Evolutionary conservation across 495 filamentous ascomycete species (phyloP), one percentile per base, ranked within the genome.

Genomic region (Podospora tetraspora): DNA sequence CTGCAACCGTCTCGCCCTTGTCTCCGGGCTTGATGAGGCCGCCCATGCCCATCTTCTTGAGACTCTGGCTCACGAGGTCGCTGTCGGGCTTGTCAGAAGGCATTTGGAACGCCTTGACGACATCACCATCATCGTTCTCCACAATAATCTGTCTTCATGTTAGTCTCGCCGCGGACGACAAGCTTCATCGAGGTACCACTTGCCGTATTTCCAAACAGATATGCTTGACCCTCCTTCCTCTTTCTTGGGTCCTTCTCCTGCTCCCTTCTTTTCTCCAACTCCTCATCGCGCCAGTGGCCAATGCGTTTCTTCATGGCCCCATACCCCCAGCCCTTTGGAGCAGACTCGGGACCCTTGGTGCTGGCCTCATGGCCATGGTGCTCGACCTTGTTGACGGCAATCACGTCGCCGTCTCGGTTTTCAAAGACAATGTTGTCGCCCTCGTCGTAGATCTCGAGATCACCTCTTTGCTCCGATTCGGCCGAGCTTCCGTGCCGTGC

Each of bases 51-150:
- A 83, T 78, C 62, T 81, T 80, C 64, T 82, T 83, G 61, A 82
- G 73, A 43, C 82, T 73, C 22, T 81, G 75, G 61, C 78, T 79
- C n/a, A 81, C 79, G 57, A 79, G 75, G 64, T 80, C 82, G 59
- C 70, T 75, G 23, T 79, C 70, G 5, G 69, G 64, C 27, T 76
- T 78, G n/a, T 77, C 74, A 4, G 83, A 72, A 12, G 93, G 91
- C 30, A 97, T 89, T 64, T 96, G 92, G 76, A 97, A 98, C 68
- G 95, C 96, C 83, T 96, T 96, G 76, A 99, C 87, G 13, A 99
- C 96, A 74, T 99, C 96, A 30, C 96, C 96, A 75, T 97, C 91
- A 76, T 94, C 93, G 72, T 99, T 94, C 78, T 99, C 96, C 19
- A 99, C 93, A 74, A 99, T 97, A 71, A 99, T 94, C 77, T 88